phyloP scores from a whole-genome alignment of 805 yeast species.

The Blastobotrys chiropterorum region DNA sequence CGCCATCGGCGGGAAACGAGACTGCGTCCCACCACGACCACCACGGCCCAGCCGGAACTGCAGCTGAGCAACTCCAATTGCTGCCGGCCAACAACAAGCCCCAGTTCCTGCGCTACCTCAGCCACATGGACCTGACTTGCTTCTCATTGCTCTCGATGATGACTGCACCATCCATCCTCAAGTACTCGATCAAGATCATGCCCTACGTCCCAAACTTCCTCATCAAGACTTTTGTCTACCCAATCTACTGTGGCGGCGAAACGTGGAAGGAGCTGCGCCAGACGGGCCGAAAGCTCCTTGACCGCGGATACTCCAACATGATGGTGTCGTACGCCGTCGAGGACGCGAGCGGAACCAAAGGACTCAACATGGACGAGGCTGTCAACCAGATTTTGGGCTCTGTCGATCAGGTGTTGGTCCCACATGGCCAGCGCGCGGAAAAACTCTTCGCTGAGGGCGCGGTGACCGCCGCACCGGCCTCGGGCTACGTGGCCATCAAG shows the following conservation, averaged over 20 bases:
- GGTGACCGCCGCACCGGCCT: slow-evolving; percentile 64
- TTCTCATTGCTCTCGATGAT: slow-evolving; percentile 28
- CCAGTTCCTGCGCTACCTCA: slow-evolving; percentile 18
- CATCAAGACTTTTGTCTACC: slow-evolving; percentile 67
- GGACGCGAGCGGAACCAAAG: slow-evolving; percentile 73
- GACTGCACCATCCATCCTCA: slow-evolving; percentile 29
- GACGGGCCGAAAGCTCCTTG: slow-evolving; percentile 61
- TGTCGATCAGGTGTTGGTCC: slow-evolving; percentile 57
- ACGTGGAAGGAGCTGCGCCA: slow-evolving; percentile 58
- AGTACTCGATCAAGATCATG: slow-evolving; percentile 27
- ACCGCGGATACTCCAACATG: slow-evolving; percentile 84
- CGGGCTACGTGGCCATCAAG: slow-evolving; percentile 88
- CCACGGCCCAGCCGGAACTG: not conserved
- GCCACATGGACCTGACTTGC: slow-evolving; percentile 22
- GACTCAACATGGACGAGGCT: slow-evolving; percentile 28
- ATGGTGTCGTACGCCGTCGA: slow-evolving; percentile 93
- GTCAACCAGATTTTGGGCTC: slow-evolving; percentile 44
- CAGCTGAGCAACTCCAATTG: slow-evolving; percentile 1
- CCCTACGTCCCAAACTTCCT: slow-evolving; percentile 54
- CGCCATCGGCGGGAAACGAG: not conserved
- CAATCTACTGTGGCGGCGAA: slow-evolving; percentile 89
- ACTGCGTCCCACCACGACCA: not conserved
- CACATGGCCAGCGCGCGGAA: slow-evolving; percentile 42
- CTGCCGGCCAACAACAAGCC: slow-evolving; percentile 6
- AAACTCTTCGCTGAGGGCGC: slow-evolving; percentile 21